phyloP scores from a whole-genome alignment of 2,329 filamentous ascomycete species.

The Colletotrichum spaethianum region DNA sequence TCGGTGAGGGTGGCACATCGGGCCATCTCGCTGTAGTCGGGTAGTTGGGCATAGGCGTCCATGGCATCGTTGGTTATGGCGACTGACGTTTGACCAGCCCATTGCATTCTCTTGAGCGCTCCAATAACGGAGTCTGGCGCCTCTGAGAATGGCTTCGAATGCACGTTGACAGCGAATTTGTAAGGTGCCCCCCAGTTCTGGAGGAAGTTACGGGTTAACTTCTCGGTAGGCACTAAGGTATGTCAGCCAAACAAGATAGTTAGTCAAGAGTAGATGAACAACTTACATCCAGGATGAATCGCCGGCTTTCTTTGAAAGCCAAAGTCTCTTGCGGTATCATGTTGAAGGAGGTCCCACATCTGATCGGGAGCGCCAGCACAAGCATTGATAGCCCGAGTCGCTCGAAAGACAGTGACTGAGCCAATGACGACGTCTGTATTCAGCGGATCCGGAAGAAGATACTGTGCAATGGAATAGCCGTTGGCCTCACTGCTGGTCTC shows the following conservation, averaged over 20 bases:
- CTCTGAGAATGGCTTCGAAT: conserved; percentile 63
- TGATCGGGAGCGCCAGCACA: conserved; percentile 71
- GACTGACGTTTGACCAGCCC: conserved; percentile 64
- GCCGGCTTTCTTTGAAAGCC: conserved; percentile 60
- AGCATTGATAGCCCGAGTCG: conserved; percentile 66
- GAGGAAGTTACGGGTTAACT: conserved; percentile 65
- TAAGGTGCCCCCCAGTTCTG: conserved; percentile 76
- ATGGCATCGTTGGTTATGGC: conserved; percentile 44
- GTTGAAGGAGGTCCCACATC: conserved; percentile 68
- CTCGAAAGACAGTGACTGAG: conserved; percentile 68
- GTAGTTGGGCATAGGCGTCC: not conserved
- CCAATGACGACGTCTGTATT: conserved; percentile 59
- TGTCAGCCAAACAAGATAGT: conserved; percentile 45
- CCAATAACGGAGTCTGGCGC: conserved; percentile 64
- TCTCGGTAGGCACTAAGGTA: conserved; percentile 54
- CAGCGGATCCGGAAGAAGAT: conserved; percentile 60
- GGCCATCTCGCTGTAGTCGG: conserved; percentile 4
- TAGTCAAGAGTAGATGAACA: conserved; percentile 27
- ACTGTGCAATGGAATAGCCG: conserved; percentile 33
- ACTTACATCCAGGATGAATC: conserved; percentile 52
- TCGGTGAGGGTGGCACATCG: conserved; percentile 44
- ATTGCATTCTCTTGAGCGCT: conserved; percentile 67
- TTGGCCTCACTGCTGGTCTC: conserved; percentile 1
- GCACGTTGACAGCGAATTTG: conserved; percentile 73
- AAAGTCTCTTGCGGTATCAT: conserved; percentile 51